Evolutionary conservation across 169 alveolate species (phyloP).

Genomic region (Cryptosporidium canis): DNA sequence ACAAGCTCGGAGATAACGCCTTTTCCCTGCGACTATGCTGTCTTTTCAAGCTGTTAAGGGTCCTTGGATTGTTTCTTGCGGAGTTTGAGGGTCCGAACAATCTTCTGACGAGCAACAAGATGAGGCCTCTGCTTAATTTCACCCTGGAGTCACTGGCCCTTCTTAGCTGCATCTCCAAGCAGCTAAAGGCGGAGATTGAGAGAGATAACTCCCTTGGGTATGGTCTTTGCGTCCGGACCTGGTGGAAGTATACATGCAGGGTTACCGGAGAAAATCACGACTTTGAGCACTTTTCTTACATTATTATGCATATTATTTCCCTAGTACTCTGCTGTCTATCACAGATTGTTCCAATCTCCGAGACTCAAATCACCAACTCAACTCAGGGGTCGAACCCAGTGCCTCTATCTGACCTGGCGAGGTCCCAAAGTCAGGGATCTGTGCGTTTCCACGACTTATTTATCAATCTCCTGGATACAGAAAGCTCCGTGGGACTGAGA

Average conservation of each 20-base stretch:
- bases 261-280: neutral
- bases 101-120: constrained; percentile 9
- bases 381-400: constrained; percentile 26
- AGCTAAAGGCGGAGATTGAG: constrained; percentile 10
- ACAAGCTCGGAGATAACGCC: neutral
- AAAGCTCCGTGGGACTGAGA: constrained; percentile 43
- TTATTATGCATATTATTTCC: constrained; percentile 10
- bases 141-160: constrained; percentile 56
- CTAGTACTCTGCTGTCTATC: constrained; percentile 21
- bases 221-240: constrained; percentile 1
- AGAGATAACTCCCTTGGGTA: neutral
- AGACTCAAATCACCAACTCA: constrained; percentile 12
- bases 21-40: constrained; percentile 1
- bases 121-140: constrained; percentile 43
- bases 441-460: constrained; percentile 46
- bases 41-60: neutral
- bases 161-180: constrained; percentile 28
- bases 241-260: constrained; percentile 48
- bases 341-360: constrained; percentile 44
- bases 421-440: constrained; percentile 9
- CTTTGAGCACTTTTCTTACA: constrained; percentile 22
- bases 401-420: constrained; percentile 33
- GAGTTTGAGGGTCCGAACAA: constrained; percentile 47
- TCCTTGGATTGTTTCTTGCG: constrained; percentile 18
- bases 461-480: constrained; percentile 35